Evolutionary conservation across 345 rosid species (phyloP).

Genomic region (Cardamine occulta): DNA sequence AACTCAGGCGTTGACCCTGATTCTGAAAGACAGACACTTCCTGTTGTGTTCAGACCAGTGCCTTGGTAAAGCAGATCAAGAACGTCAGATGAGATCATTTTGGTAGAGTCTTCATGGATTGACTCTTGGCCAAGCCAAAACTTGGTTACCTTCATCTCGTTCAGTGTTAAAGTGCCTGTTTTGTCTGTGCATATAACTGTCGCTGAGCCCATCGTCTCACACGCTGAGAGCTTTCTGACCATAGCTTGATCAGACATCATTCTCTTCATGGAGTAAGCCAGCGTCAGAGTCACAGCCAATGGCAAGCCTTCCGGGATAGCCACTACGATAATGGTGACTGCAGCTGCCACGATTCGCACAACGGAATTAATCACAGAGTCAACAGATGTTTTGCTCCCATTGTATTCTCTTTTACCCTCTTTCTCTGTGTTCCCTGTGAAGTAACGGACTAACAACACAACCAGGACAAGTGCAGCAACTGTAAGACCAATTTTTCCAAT

Average conservation of each 20-base stretch:
- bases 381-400: conserved; percentile 46
- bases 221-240: conserved; percentile 73
- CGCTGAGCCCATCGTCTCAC: conserved; percentile 81
- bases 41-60: conserved; percentile 62
- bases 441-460: conserved; percentile 60
- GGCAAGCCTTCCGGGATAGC: conserved; percentile 80
- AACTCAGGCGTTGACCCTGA: conserved; percentile 52
- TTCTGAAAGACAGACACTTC: conserved; percentile 44
- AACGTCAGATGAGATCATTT: conserved; percentile 34
- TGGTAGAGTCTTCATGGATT: conserved; percentile 45
- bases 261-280: conserved; percentile 77
- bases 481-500: conserved; percentile 64
- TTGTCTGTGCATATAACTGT: conserved; percentile 70
- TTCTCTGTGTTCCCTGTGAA: conserved; percentile 64
- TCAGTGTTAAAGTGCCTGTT: conserved; percentile 73
- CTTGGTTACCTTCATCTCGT: conserved; percentile 67
- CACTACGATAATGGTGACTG: conserved; percentile 73
- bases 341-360: conserved; percentile 58
- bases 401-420: conserved; percentile 47
- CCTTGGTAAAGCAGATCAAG: conserved; percentile 56
- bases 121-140: conserved; percentile 63
- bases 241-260: conserved; percentile 77
- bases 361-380: conserved; percentile 54
- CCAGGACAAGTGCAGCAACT: conserved; percentile 63
- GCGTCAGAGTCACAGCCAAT: conserved; percentile 73